Conservation (phyloP, 2,329 filamentous ascomycete species). For the Penicillium sp. region DNA sequence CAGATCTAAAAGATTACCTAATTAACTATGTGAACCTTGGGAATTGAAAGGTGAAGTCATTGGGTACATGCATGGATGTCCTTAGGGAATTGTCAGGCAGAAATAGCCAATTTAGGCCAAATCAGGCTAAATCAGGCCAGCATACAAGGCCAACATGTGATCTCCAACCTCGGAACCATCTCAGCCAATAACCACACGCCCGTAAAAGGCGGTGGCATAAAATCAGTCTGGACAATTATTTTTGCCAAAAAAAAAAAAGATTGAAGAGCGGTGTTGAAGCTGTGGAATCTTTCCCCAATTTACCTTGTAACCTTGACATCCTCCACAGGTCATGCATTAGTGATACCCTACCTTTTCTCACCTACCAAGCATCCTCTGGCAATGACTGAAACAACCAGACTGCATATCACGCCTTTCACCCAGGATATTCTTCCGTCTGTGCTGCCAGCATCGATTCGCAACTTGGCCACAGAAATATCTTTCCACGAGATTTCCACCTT, state of each 20-base stretch:
- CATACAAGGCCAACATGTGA: neutral
- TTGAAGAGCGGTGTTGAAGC: neutral
- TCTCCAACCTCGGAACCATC: neutral
- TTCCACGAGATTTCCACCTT: conserved; percentile 84
- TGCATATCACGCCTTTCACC: conserved; percentile 88
- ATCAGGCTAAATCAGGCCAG: conserved; percentile 3
- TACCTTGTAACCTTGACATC: neutral
- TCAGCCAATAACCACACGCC: neutral
- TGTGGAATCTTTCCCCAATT: neutral
- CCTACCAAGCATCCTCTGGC: conserved; percentile 10
- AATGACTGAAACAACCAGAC: conserved; percentile 50
- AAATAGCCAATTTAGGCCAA: neutral
- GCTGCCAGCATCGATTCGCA: conserved; percentile 65
- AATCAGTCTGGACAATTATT: conserved; percentile 1
- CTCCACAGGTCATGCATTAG: conserved; percentile 2
- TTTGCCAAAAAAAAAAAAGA: conserved; percentile 1
- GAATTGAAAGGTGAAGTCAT: neutral
- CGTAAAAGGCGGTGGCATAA: conserved; percentile 8
- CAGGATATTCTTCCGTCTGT: conserved; percentile 70
- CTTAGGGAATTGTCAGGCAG: neutral
- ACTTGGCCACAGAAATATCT: conserved; percentile 75
- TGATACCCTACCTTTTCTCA: neutral
- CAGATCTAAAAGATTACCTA: neutral
- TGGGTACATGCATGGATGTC: neutral
- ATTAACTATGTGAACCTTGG: neutral